Evolutionary conservation across 805 yeast genomes (phyloP).

Genomic region (Sugiyamaella americana): DNA sequence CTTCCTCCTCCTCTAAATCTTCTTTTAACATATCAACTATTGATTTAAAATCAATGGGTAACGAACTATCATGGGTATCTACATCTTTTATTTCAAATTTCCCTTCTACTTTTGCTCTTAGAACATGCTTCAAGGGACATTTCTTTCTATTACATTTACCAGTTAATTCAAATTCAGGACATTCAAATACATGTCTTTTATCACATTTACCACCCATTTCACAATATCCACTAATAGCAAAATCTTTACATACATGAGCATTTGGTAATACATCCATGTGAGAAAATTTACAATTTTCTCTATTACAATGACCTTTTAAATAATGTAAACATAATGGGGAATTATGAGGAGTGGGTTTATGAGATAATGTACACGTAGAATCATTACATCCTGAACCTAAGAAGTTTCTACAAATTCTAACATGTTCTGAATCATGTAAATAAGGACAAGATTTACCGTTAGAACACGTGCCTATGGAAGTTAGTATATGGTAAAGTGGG

Average conservation of each 20-base stretch:
- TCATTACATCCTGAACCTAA: constrained; percentile 44
- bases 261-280: constrained; percentile 42
- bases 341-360: constrained; percentile 52
- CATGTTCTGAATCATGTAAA: constrained; percentile 44
- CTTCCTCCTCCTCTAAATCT: not conserved
- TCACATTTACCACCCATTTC: constrained; percentile 52
- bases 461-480: constrained; percentile 44
- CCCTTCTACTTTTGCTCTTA: constrained; percentile 25
- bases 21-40: not conserved
- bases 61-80: not conserved
- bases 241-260: constrained; percentile 55
- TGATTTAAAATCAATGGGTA: not conserved
- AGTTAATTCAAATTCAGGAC: constrained; percentile 66
- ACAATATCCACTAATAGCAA: constrained; percentile 67
- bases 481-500: not conserved
- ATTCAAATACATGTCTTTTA: constrained; percentile 50
- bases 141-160: constrained; percentile 48
- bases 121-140: constrained; percentile 51
- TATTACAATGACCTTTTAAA: constrained; percentile 43
- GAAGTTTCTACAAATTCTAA: constrained; percentile 50
- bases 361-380: constrained; percentile 49
- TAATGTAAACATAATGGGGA: constrained; percentile 53
- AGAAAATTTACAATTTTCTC: constrained; percentile 44
- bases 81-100: not conserved
- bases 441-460: constrained; percentile 48